phyloP scores from a whole-genome alignment of 1,284 basidiomycete species.

The Trametes hirsuta region DNA sequence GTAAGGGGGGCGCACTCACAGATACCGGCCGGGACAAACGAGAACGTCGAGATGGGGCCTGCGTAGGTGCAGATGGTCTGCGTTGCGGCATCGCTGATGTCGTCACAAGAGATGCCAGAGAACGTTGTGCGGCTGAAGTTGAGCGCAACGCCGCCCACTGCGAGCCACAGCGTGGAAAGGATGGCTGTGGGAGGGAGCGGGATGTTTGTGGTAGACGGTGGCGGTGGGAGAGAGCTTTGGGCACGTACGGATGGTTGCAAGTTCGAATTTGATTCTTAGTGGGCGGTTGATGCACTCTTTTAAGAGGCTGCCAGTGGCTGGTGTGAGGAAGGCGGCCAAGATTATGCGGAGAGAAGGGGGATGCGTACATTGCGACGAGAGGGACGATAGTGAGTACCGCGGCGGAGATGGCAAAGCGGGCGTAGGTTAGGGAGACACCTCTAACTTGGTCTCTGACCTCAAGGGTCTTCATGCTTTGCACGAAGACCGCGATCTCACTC shows the following conservation, averaged over 20 bases:
- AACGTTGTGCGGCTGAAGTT: background rate
- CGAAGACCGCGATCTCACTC: background rate
- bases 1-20: background rate
- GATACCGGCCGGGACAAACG: background rate
- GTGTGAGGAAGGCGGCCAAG: background rate
- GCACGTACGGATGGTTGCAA: background rate
- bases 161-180: background rate
- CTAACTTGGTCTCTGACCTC: background rate
- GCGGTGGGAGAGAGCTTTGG: background rate
- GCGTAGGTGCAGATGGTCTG: conserved; percentile 55
- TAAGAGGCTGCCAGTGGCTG: background rate
- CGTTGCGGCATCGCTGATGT: conserved; percentile 42
- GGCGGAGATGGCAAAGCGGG: background rate
- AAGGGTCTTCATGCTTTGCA: background rate
- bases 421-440: background rate
- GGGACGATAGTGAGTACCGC: background rate
- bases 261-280: background rate
- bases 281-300: background rate
- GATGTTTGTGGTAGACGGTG: background rate
- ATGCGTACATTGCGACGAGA: background rate
- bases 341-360: background rate
- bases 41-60: background rate
- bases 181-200: background rate
- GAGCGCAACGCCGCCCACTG: background rate
- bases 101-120: background rate